These are phyloP conservation scores for Boletus fagicola DNA, from an alignment of 768 basidiomycete species.

Conservation along the genomic window DNA sequence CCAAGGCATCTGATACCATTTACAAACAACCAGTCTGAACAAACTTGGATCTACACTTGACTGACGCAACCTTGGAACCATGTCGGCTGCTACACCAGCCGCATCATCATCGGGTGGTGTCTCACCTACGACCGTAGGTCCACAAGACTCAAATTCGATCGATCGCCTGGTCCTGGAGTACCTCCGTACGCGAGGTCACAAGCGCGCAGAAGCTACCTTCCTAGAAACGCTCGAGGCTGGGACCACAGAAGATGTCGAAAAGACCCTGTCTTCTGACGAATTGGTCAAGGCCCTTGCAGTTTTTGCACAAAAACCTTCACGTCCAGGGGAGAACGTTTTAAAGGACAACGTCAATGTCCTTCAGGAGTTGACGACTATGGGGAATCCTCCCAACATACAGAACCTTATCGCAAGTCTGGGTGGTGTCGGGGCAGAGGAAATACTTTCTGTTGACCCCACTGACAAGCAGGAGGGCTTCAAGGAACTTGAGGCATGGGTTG, in stretches of 20 bases:
- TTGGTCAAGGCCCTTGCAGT: constrained; percentile 59
- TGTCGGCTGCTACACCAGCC: constrained; percentile 35
- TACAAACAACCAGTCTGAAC: not conserved
- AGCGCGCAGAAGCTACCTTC: constrained; percentile 42
- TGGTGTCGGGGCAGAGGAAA: constrained; percentile 78
- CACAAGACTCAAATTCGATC: constrained; percentile 32
- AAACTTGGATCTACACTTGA: not conserved
- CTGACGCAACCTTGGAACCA: constrained; percentile 6
- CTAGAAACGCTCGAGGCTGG: constrained; percentile 38
- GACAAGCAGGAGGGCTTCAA: constrained; percentile 85
- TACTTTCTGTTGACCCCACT: constrained; percentile 75
- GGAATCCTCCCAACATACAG: constrained; percentile 70
- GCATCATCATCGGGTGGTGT: constrained; percentile 34
- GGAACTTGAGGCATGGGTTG: constrained; percentile 86
- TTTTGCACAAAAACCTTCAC: constrained; percentile 65
- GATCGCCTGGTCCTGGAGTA: constrained; percentile 50
- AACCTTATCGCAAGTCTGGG: constrained; percentile 75
- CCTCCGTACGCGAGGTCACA: constrained; percentile 46
- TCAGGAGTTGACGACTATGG: constrained; percentile 66
- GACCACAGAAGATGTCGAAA: constrained; percentile 35
- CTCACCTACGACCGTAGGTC: constrained; percentile 29
- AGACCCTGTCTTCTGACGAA: constrained; percentile 47
- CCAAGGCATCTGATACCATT: not conserved
- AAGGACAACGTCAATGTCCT: constrained; percentile 65
- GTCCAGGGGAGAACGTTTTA: constrained; percentile 66